phyloP scores from a whole-genome alignment of 2,329 filamentous ascomycete genomes.

The Zymoseptoria pseudotritici region DNA sequence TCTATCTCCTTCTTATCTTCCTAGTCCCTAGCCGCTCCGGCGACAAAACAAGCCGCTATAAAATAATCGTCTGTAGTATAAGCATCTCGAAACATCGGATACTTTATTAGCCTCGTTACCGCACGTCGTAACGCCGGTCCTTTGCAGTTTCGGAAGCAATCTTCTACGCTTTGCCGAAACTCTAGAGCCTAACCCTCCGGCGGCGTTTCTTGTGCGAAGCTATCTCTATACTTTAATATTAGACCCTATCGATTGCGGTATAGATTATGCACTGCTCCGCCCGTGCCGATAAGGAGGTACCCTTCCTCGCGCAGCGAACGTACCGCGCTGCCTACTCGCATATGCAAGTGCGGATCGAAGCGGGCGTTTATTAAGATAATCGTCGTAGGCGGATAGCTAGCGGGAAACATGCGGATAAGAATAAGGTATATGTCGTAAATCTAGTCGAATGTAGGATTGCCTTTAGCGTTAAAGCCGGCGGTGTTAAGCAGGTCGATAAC shows the following conservation, averaged over 20 bases:
- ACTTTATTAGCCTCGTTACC: slow-evolving; percentile 59
- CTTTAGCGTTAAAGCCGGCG: slow-evolving; percentile 48
- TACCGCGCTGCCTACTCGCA: slow-evolving; percentile 51
- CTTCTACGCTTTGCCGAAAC: slow-evolving; percentile 58
- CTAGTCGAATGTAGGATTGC: slow-evolving; percentile 57
- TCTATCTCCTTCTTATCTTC: slow-evolving; percentile 28
- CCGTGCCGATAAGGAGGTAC: slow-evolving; percentile 51
- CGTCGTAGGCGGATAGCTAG: slow-evolving; percentile 57
- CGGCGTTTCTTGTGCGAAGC: slow-evolving; percentile 53
- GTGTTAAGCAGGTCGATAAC: slow-evolving; percentile 45
- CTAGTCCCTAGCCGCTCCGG: slow-evolving; percentile 47
- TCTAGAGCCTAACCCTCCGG: slow-evolving; percentile 56
- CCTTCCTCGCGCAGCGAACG: slow-evolving; percentile 48
- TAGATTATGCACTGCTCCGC: slow-evolving; percentile 63
- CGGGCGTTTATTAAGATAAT: slow-evolving; percentile 49
- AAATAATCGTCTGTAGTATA: slow-evolving; percentile 66
- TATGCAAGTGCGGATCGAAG: slow-evolving; percentile 50
- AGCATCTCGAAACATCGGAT: slow-evolving; percentile 57
- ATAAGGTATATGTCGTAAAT: slow-evolving; percentile 66
- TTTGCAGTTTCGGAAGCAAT: slow-evolving; percentile 47
- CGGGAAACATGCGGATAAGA: slow-evolving; percentile 62
- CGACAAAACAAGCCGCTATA: slow-evolving; percentile 58
- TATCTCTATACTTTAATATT: slow-evolving; percentile 57
- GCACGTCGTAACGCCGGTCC: slow-evolving; percentile 49
- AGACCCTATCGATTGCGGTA: slow-evolving; percentile 60